phyloP scores from a whole-genome alignment of 2,329 filamentous ascomycete species.

The Aureobasidium sp. region DNA sequence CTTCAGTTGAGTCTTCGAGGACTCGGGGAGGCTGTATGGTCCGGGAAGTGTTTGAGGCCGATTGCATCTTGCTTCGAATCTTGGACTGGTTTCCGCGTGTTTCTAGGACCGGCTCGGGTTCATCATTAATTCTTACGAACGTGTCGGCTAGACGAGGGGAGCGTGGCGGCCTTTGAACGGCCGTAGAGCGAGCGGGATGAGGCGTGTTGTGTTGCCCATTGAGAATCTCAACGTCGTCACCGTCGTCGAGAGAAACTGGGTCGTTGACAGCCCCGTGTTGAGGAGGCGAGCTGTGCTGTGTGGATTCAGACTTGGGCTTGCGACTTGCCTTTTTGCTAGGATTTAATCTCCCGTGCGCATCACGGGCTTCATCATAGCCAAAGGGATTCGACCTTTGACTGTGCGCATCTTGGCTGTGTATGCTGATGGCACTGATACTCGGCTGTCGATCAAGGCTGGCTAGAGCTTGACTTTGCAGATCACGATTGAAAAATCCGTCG shows the following conservation, averaged over 20 bases:
- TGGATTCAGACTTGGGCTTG: background rate
- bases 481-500: background rate
- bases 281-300: background rate
- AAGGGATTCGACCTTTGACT: background rate
- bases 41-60: background rate
- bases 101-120: background rate
- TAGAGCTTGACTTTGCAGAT: background rate
- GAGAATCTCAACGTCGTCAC: slow-evolving; percentile 4
- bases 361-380: background rate
- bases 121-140: background rate
- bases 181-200: background rate
- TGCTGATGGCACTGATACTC: slow-evolving; percentile 5
- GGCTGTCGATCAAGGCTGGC: background rate
- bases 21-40: background rate
- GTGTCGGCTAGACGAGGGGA: background rate
- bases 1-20: background rate
- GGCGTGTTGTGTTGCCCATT: background rate
- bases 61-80: background rate
- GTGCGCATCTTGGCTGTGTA: background rate
- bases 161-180: too few species aligned
- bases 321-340: background rate
- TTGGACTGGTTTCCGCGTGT: background rate
- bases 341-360: background rate
- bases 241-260: slow-evolving; percentile 2
- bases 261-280: background rate